Base-by-base conservation (phyloP, 2,329 filamentous ascomycete species). In the Xylaria sp. region DNA sequence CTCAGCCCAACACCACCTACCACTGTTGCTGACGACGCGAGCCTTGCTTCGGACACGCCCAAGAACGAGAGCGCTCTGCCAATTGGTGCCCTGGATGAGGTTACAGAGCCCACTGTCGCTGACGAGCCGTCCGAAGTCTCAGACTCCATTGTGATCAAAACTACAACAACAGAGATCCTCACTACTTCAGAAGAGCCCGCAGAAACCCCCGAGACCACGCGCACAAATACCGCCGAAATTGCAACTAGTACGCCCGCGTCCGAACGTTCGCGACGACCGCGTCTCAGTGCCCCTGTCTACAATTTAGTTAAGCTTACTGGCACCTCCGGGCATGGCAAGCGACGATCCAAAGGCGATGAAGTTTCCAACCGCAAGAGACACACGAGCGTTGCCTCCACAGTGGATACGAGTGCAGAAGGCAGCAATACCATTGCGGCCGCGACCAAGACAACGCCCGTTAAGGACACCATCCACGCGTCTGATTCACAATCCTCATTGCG, bases 1-100 rank as follows among this genome's bases (percentile, higher is more conserved):
- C 82, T 84, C 31, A 86, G 83, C 74, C 90, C 88, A 23, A 92
- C 90, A 66, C 90, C 90, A 56, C 89, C 89, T 28, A 92, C 90
- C 58, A 92, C 88, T 73, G 82, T 90, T 73, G 87, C 86, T 76
- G 90, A 92, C 78, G 85, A 83, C 74, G 84, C 83, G 68, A 91
- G 89, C 80, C 82, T 89, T 66, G 83, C 84, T 63, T 87, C 86
- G 49, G 79, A 83, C 49, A 83, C 88, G 46, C 91, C 89, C 46
- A 92, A 89, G 76, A 82, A 88, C 73, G 87, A 87, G 73, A 88
- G 90, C 78, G 82, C 82, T 72, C 82, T 82, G 66, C 89, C 88
- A 79, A 82, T 88, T 74, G 83, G 82, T 62, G 83, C 83, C 59
- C 74, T 80, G 59, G 83, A 80, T 41, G 72, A 77, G 23, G 60